Evolutionary conservation across 805 yeast genomes (phyloP).

Genomic region (Candida sakaeoensis): DNA sequence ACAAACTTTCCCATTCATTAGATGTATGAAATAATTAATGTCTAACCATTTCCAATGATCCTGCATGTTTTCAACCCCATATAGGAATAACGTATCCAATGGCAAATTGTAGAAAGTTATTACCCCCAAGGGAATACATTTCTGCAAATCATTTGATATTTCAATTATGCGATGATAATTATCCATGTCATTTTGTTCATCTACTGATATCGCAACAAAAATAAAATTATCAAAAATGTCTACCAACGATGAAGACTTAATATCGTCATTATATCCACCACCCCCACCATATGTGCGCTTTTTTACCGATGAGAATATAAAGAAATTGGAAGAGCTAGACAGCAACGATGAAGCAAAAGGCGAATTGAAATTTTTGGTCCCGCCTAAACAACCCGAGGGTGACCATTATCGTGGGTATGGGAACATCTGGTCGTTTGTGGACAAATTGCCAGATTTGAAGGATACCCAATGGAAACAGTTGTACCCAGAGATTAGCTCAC

Average conservation of each 20-base stretch:
- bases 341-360: constrained; percentile 20
- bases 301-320: constrained; percentile 69
- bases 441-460: constrained; percentile 69
- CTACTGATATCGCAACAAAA: not conserved
- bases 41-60: constrained; percentile 60
- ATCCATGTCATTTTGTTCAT: not conserved
- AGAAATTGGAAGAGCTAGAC: constrained; percentile 26
- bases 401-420: constrained; percentile 84
- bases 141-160: constrained; percentile 38
- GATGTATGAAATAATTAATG: constrained; percentile 30
- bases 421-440: constrained; percentile 79
- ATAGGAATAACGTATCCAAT: constrained; percentile 26
- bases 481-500: constrained; percentile 41
- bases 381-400: constrained; percentile 62
- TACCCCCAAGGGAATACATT: constrained; percentile 47
- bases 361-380: constrained; percentile 55
- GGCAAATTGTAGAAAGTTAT: constrained; percentile 45
- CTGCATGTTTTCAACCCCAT: too few relatives aligned
- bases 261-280: constrained; percentile 82
- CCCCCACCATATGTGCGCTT: constrained; percentile 82
- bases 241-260: constrained; percentile 26
- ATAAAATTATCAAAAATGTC: not conserved
- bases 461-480: constrained; percentile 77
- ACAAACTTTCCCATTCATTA: constrained; percentile 13
- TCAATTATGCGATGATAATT: constrained; percentile 24